phyloP scores from a whole-genome alignment of 228 moss, liverwort and hornwort species.

The Sphagnum fallax region DNA sequence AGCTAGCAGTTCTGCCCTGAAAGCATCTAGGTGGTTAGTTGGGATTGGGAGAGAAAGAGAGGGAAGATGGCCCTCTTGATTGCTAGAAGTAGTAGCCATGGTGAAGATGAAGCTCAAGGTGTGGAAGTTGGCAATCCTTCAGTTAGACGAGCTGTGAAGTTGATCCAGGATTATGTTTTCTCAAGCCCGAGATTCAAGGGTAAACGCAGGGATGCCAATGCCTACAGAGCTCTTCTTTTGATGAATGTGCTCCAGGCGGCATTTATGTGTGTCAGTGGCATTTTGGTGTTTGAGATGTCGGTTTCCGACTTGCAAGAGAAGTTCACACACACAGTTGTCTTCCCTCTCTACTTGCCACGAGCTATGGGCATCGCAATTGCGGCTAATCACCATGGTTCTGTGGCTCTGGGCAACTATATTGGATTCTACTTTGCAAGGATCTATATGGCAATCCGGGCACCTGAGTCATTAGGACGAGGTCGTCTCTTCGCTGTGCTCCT shows the following conservation, averaged over 20 bases:
- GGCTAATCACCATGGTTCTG: conserved; percentile 19
- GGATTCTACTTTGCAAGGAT: conserved; percentile 33
- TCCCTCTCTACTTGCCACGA: conserved; percentile 54
- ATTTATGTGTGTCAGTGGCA: conserved; percentile 5
- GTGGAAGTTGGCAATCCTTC: too few relatives aligned
- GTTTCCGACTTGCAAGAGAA: conserved; percentile 9
- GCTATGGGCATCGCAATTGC: conserved; percentile 43
- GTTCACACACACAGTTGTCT: conserved; percentile 30
- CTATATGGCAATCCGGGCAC: conserved; percentile 31
- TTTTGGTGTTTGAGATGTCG: conserved; percentile 43
- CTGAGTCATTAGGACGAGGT: conserved; percentile 1
- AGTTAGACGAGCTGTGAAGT: background rate
- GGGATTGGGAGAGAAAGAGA: too few relatives aligned
- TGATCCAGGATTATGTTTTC: background rate
- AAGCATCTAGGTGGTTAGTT: too few relatives aligned
- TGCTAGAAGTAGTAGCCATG: too few relatives aligned
- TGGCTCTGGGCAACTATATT: conserved; percentile 20
- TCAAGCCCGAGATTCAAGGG: background rate
- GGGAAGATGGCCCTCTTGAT: too few relatives aligned
- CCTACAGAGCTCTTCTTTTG: background rate
- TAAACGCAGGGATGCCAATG: background rate
- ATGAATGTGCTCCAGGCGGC: background rate
- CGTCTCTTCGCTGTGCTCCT: conserved; percentile 14
- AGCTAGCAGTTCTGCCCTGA: too few relatives aligned
- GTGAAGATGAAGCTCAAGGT: too few relatives aligned